A percentile compares a stretch with the other conserved stretches of the same genome.
Evolutionary conservation across 2,329 filamentous ascomycete species (phyloP).

Genomic region (Colletotrichum agaves): DNA sequence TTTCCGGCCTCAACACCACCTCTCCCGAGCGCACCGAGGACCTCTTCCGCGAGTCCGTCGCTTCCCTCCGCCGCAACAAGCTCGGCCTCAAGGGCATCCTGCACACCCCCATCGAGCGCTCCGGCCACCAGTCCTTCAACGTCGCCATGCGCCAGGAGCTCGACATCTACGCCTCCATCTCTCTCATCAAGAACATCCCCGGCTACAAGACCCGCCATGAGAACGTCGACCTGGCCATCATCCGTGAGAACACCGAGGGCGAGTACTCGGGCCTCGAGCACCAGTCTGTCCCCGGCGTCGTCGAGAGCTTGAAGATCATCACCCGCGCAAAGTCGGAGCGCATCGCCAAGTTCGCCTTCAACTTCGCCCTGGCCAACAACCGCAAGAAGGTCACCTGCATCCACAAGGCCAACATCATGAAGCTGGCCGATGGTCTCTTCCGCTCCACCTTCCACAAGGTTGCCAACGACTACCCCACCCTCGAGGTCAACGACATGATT

Average conservation of each 20-base stretch:
- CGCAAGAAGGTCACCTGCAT: constrained; percentile 99
- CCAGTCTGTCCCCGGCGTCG: constrained; percentile 94
- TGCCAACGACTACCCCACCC: constrained; percentile 92
- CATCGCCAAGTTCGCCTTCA: constrained; percentile 98
- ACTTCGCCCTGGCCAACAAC: constrained; percentile 98
- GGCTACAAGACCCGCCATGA: constrained; percentile 98
- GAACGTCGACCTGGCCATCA: constrained; percentile 97
- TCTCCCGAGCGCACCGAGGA: constrained; percentile 87
- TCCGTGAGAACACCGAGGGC: constrained; percentile 99
- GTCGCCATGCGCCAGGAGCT: constrained; percentile 98
- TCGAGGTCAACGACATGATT: constrained; percentile 99
- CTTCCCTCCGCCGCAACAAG: constrained; percentile 98
- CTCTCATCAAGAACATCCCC: constrained; percentile 99
- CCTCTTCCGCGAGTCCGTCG: constrained; percentile 94
- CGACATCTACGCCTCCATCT: constrained; percentile 98
- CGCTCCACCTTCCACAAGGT: constrained; percentile 95
- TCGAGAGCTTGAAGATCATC: constrained; percentile 99
- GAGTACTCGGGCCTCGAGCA: constrained; percentile 99
- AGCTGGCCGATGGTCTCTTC: constrained; percentile 98
- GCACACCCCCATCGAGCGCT: constrained; percentile 95
- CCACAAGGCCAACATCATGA: constrained; percentile 99
- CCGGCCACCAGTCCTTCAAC: constrained; percentile 99
- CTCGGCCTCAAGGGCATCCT: constrained; percentile 98
- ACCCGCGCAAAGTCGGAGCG: constrained; percentile 99
- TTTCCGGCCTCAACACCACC: constrained; percentile 87